Base-by-base conservation (phyloP, 2,329 filamentous ascomycete species). In the Fusarium acutatum region DNA sequence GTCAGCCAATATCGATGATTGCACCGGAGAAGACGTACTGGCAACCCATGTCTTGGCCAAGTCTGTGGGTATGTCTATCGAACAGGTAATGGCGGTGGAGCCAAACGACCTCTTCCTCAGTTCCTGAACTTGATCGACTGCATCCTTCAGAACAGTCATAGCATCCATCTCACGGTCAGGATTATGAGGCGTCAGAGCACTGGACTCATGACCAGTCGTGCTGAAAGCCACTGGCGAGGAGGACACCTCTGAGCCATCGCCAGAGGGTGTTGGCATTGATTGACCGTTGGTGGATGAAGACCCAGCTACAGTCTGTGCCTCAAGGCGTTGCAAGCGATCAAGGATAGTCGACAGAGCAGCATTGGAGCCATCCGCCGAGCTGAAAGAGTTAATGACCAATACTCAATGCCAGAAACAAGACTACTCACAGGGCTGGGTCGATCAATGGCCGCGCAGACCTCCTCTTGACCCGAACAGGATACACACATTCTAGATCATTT, bases 291-390 rank as follows among this genome's bases (percentile, higher is more conserved):
- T 18, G 30, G 56, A 60, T 17, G 68, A 52, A 3, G 54, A 40
- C 4, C 47, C 11, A 28, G 56, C 32, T 37, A 46, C 38, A 35
- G 64, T 69, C 34, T 73, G 77, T 26, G 77, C 65, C 60, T 81
- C 79, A 20, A 81, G 77, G 7, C 78, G 79, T 20, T 80, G 75
- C 1, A 81, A 41, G 7, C 79, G 73, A 57, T 80, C 75, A 13
- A 81, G 77, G 28, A 81, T 81, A 24, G 75, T 75, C 8, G 71
- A 60, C 4, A 80, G 65, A 18, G 79, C 74, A 58, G 60, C 60
- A 41, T 71, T 68, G 20, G 64, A 57, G 11, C 37, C 38, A 14
- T 50, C 47, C 7, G 37, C 43, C 18, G 72, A 65, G 20, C 72
- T 78, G 53, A 44, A 52, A 44, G 41, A 38, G 60, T 71, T 28